phyloP scores from a whole-genome alignment of 768 basidiomycete species.

The Leccinellum luteum region DNA sequence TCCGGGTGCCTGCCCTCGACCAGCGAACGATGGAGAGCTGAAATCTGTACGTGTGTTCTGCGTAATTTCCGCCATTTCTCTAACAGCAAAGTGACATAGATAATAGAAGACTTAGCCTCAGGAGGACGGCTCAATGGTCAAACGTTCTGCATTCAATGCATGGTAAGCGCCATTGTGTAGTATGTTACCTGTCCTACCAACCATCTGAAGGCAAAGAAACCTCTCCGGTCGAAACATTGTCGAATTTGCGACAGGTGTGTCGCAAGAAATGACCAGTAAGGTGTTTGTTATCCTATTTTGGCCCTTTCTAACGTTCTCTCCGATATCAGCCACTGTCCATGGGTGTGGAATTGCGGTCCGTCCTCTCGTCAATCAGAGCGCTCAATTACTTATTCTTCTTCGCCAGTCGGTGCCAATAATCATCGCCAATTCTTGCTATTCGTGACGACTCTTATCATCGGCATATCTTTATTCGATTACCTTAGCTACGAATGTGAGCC shows the following conservation, averaged over 20 bases:
- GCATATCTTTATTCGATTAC: conserved; percentile 79
- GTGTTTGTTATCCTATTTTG: conserved; percentile 4
- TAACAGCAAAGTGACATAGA: conserved; percentile 40
- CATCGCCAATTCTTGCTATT: conserved; percentile 97
- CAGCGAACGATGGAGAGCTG: conserved; percentile 78
- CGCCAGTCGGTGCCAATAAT: conserved; percentile 82
- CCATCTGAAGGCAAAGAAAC: conserved; percentile 66
- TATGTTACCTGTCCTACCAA: background rate
- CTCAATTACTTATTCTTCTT: conserved; percentile 6
- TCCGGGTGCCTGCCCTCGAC: conserved; percentile 83
- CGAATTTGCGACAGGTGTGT: conserved; percentile 88
- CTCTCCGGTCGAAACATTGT: conserved; percentile 94
- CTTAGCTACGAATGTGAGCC: conserved; percentile 78
- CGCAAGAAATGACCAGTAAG: conserved; percentile 91
- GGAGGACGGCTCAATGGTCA: conserved; percentile 90
- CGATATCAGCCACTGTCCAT: conserved; percentile 82
- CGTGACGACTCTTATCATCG: conserved; percentile 78
- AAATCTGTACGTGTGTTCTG: conserved; percentile 61
- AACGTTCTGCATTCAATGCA: conserved; percentile 94
- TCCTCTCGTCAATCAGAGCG: conserved; percentile 6
- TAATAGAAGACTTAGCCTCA: conserved; percentile 87
- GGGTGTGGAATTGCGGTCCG: conserved; percentile 98
- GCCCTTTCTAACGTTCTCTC: conserved; percentile 1
- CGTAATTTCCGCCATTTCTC: background rate
- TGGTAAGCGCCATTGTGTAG: conserved; percentile 48